Evolutionary conservation across 495 filamentous ascomycete species (phyloP).

Genomic region (Penicillium pancosmium): DNA sequence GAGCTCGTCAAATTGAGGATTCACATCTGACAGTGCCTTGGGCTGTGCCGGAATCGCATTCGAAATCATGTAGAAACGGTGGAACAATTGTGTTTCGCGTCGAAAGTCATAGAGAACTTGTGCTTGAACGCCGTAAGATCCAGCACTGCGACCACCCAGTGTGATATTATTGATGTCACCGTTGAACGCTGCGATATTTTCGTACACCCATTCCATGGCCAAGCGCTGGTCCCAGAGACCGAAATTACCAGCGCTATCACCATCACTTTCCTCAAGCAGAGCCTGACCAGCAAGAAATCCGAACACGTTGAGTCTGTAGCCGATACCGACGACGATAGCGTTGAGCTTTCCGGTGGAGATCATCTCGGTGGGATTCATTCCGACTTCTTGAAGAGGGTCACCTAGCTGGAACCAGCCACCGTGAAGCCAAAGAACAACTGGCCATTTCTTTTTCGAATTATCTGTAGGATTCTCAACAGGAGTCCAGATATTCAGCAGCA

Average conservation of each 20-base stretch:
- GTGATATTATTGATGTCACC: constrained; percentile 63
- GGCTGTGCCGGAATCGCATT: constrained; percentile 54
- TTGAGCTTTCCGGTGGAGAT: constrained; percentile 51
- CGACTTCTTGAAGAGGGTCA: constrained; percentile 33
- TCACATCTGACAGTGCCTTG: constrained; percentile 42
- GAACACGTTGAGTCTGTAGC: constrained; percentile 63
- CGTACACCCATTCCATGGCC: constrained; percentile 59
- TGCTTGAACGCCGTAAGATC: constrained; percentile 57
- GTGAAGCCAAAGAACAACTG: constrained; percentile 59
- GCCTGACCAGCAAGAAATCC: constrained; percentile 59
- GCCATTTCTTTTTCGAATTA: constrained; percentile 40
- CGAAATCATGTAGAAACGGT: constrained; percentile 44
- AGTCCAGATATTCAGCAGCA: constrained; percentile 48
- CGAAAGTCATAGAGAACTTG: constrained; percentile 51
- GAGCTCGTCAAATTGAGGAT: constrained; percentile 52
- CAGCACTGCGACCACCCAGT: constrained; percentile 61
- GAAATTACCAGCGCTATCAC: constrained; percentile 57
- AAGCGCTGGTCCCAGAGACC: constrained; percentile 64
- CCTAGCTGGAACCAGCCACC: constrained; percentile 56
- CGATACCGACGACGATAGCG: constrained; percentile 58
- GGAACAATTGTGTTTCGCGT: constrained; percentile 33
- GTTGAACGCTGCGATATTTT: constrained; percentile 58
- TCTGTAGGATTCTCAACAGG: constrained; percentile 29
- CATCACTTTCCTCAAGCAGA: constrained; percentile 37
- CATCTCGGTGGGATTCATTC: constrained; percentile 47